Percentiles rank a stretch among this genome's conserved stretches.
These are phyloP conservation scores for Cynanchum wilfordii DNA, from an alignment of 257 asterid genomes.

Conservation along the genomic window DNA sequence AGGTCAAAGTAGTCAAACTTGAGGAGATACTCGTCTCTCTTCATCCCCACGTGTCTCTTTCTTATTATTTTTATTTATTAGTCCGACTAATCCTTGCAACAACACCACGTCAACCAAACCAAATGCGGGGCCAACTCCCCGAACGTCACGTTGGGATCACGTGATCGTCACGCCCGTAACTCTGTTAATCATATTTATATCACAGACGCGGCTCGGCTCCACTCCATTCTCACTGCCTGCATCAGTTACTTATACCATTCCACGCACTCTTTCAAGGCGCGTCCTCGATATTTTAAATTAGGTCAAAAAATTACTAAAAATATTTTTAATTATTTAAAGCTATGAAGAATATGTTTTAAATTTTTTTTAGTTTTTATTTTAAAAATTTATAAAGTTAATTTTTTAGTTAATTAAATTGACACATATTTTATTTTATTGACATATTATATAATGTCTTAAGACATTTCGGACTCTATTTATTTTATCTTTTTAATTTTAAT, in stretches of 20 bases:
- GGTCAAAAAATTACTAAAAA: too few relatives aligned
- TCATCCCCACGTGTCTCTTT: slow-evolving; percentile 29
- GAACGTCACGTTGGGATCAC: slow-evolving; percentile 15
- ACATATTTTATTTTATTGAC: too few relatives aligned
- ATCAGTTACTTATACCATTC: not conserved
- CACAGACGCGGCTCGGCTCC: not conserved
- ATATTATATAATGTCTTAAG: too few relatives aligned
- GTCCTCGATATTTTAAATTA: too few relatives aligned
- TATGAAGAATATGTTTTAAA: too few relatives aligned
- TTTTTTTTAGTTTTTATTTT: too few relatives aligned
- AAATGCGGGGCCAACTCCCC: not conserved
- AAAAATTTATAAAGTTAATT: too few relatives aligned
- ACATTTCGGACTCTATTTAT: too few relatives aligned
- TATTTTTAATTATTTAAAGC: too few relatives aligned
- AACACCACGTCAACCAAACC: not conserved
- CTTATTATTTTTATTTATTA: not conserved
- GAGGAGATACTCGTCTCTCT: slow-evolving; percentile 4
- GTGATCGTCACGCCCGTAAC: slow-evolving; percentile 2
- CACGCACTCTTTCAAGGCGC: not conserved
- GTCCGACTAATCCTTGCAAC: not conserved
- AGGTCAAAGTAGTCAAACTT: slow-evolving; percentile 46
- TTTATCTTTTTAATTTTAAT: too few relatives aligned
- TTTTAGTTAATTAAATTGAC: too few relatives aligned
- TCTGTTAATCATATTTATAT: too few relatives aligned
- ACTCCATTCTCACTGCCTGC: not conserved